A percentile compares a stretch with the other conserved stretches of the same genome.
phyloP scores from a whole-genome alignment of 2,329 filamentous ascomycete genomes.

The Neofusicoccum umdonicola region DNA sequence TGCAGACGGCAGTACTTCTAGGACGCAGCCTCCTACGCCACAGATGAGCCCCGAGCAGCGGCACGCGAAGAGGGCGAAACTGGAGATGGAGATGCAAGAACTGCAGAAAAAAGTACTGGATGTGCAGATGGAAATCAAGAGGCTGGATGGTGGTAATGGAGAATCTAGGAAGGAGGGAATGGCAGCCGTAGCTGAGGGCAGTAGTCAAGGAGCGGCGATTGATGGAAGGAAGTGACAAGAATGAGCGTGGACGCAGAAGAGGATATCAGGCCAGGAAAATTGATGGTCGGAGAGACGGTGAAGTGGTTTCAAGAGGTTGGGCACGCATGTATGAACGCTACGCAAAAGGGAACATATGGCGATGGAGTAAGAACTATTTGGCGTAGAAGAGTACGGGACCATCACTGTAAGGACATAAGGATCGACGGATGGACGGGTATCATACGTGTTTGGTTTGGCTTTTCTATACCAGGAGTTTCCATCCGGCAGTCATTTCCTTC shows the following conservation, averaged over 20 bases:
- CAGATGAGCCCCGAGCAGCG: conserved; percentile 17
- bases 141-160: not conserved
- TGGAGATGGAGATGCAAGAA: conserved; percentile 16
- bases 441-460: not conserved
- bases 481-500: not conserved
- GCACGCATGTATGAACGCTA: too few species aligned
- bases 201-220: not conserved
- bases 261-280: not conserved
- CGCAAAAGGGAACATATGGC: too few species aligned
- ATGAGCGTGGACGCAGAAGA: not conserved
- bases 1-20: not conserved
- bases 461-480: not conserved
- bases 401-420: not conserved
- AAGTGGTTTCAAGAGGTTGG: not conserved
- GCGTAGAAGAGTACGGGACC: not conserved
- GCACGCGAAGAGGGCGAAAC: conserved; percentile 1
- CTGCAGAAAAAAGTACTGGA: conserved; percentile 11
- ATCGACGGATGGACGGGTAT: not conserved
- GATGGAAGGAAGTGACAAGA: not conserved
- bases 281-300: not conserved
- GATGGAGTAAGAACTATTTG: too few species aligned
- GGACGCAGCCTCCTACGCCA: conserved; percentile 1
- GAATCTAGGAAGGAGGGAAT: not conserved
- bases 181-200: not conserved
- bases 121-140: conserved; percentile 10